phyloP scores from a whole-genome alignment of 371 early-diverging fungal species.

The Mortierella sp. region DNA sequence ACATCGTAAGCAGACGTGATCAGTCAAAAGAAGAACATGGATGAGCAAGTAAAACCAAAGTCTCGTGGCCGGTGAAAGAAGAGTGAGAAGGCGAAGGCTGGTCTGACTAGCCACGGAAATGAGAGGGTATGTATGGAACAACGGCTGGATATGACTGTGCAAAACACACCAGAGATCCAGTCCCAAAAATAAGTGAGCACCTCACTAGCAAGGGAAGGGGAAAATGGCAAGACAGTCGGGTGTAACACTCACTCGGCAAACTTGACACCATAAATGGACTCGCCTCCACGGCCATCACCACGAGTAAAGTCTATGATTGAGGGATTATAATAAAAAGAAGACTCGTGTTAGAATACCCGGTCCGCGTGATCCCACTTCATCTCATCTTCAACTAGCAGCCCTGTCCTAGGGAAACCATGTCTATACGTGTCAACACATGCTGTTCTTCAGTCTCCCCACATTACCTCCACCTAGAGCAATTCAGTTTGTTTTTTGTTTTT shows the following conservation, averaged over 20 bases:
- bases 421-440: too few relatives aligned
- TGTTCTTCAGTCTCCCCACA: too few relatives aligned
- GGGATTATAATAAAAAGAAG: too few relatives aligned
- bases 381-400: too few relatives aligned
- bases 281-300: constrained; percentile 95
- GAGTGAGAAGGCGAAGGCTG: constrained; percentile 1
- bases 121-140: neutral
- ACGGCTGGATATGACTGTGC: neutral
- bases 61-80: neutral
- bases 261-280: constrained; percentile 93
- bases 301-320: constrained; percentile 80
- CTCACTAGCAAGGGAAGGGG: neutral
- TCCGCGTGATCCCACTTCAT: too few relatives aligned
- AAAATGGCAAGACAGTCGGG: neutral
- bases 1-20: neutral
- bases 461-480: constrained; percentile 28
- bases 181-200: too few relatives aligned
- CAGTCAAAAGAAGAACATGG: neutral
- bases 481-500: too few relatives aligned
- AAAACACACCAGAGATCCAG: too few relatives aligned
- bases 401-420: too few relatives aligned
- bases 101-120: neutral
- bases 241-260: constrained; percentile 83
- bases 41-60: neutral
- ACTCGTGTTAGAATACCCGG: too few relatives aligned